Evolutionary conservation across 2,329 filamentous ascomycete species (phyloP), one percentile per base, ranked within the genome.

Genomic region (Cercospora beticola): DNA sequence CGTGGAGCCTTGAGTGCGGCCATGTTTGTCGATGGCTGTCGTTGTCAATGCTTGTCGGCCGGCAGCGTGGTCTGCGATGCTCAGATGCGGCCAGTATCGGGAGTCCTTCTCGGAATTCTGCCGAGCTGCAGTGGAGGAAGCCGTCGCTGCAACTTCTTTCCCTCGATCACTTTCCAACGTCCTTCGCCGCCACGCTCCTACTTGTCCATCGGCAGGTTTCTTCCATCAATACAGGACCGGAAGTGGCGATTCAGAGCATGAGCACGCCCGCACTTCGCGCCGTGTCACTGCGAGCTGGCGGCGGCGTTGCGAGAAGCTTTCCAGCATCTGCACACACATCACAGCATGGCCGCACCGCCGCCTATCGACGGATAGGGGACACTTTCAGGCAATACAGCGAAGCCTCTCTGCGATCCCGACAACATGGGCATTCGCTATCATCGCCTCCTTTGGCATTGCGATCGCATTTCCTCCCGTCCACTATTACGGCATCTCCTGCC

Each of bases 341-440:
- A 72, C 78, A 79, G 68, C 81, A 82, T 74, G 82, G 82, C 74
- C 79, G 83, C 73, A 82, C 83, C 36, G 80, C 82, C 62, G 79
- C 83, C 65, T 83, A 84, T 76, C 79, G 83, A 73, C 80, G 83
- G 79, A 79, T 84, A 83, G 79, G 73, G 64, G 58, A 67, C 31
- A 63, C 71, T 59, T 54, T 71, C 12, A 66, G 74, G 54, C 65
- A 70, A 56, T 77, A 76, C 62, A 76, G 76, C 63, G 72, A 76
- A 67, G 74, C 65, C 26, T 71, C 75, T 66, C 73, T 73, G 76
- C 77, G 73, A 49, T 65, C 59, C 46, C 71, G 74, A n/a, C 73
- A 71, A 60, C 59, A 73, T 73, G 73, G 68, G 23, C 43, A 67
- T 33, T 68, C 70, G 14, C 66, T 69, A 6, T 70, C 76, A 61